phyloP scores from a whole-genome alignment of 108 stramenopile genomes.

The Schizochytrium sp. region DNA sequence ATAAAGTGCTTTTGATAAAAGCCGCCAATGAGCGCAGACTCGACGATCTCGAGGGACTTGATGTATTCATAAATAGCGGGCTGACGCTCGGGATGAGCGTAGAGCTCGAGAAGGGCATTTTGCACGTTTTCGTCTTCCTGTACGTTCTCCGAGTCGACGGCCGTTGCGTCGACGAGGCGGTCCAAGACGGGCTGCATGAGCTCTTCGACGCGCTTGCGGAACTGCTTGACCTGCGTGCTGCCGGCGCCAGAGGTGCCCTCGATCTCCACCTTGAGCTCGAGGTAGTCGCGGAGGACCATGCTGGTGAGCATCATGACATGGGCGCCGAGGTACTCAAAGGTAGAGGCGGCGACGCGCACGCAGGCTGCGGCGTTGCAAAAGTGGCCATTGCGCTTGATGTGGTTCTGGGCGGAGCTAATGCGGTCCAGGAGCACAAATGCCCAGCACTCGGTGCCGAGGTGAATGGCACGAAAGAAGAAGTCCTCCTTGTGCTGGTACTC shows the following conservation, averaged over 20 bases:
- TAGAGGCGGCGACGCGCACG: constrained; percentile 18
- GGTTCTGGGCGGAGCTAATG: neutral
- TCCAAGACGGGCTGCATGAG: constrained; percentile 20
- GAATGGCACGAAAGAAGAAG: constrained; percentile 31
- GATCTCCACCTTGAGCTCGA: constrained; percentile 34
- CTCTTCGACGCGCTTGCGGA: neutral
- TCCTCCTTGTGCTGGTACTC: constrained; percentile 31
- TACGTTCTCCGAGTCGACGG: neutral
- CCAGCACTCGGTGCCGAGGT: constrained; percentile 37
- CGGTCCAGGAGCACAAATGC: constrained; percentile 22
- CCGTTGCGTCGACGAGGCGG: neutral
- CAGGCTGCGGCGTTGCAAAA: constrained; percentile 23
- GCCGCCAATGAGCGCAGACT: constrained; percentile 26
- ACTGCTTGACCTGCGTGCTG: neutral
- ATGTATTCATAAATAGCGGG: constrained; percentile 27
- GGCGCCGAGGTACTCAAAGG: constrained; percentile 27
- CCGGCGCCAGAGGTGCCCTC: constrained; percentile 34
- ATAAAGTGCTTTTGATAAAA: constrained; percentile 31
- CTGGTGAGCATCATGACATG: constrained; percentile 35
- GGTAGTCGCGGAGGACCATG: constrained; percentile 33
- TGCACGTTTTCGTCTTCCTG: neutral
- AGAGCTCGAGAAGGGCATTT: constrained; percentile 14
- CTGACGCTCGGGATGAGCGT: constrained; percentile 18
- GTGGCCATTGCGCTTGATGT: neutral
- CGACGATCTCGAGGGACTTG: constrained; percentile 32